Conservation (phyloP, 2,329 filamentous ascomycete genomes). For the Mollisia scopiformis region DNA sequence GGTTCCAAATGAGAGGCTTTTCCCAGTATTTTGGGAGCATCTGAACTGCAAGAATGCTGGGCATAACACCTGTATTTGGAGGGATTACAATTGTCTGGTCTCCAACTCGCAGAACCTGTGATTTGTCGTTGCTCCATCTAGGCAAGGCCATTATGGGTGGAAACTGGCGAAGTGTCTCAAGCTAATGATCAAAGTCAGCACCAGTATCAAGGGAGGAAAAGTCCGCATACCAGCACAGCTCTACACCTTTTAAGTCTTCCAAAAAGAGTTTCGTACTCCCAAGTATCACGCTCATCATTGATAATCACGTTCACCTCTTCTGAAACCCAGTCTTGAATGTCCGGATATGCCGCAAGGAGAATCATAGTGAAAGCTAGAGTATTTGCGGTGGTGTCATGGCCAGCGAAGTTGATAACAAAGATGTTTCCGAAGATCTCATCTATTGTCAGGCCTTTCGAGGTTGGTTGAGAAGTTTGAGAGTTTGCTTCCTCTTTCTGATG, state of each 20-base stretch:
- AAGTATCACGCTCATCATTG: conserved; percentile 30
- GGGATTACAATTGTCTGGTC: neutral
- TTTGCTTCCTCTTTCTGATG: conserved; percentile 7
- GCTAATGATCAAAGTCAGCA: conserved; percentile 17
- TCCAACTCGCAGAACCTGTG: neutral
- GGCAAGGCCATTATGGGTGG: conserved; percentile 46
- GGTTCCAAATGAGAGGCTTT: conserved; percentile 43
- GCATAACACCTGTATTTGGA: neutral
- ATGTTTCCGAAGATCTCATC: conserved; percentile 35
- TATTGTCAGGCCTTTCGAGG: conserved; percentile 33
- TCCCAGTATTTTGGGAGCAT: conserved; percentile 44
- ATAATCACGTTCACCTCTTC: conserved; percentile 24
- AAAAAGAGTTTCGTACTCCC: conserved; percentile 41
- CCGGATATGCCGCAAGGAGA: conserved; percentile 24
- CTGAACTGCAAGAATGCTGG: conserved; percentile 35
- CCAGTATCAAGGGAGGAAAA: neutral
- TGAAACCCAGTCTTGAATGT: conserved; percentile 21
- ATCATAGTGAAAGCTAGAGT: conserved; percentile 29
- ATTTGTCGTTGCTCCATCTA: neutral
- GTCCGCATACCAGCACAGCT: conserved; percentile 37
- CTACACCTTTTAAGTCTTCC: conserved; percentile 44
- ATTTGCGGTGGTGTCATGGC: conserved; percentile 36
- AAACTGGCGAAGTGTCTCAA: conserved; percentile 55
- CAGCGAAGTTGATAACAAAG: conserved; percentile 35
- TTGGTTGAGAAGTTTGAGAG: neutral